These are phyloP conservation scores for Trichosanthes cucumerina DNA, from an alignment of 306 rosid genomes.

Conservation along the genomic window DNA sequence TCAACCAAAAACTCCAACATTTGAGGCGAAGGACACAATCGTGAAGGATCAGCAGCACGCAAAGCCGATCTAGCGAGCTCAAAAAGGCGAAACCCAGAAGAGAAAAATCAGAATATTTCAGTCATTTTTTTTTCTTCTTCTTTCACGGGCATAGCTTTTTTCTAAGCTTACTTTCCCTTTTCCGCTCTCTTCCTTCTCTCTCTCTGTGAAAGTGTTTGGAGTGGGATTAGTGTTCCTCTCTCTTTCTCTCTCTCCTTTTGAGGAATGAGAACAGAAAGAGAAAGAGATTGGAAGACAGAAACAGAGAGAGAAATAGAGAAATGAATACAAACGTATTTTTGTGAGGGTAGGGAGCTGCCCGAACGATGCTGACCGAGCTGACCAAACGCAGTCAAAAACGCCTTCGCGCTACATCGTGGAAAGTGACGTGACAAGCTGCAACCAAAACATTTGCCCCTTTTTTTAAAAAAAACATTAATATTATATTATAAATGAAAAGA, in stretches of 20 bases:
- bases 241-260: conserved; percentile 12
- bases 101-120: conserved; percentile 25
- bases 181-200: conserved; percentile 17
- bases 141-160: conserved; percentile 15
- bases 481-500: not conserved
- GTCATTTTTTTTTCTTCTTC: not conserved
- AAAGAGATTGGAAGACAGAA: not conserved
- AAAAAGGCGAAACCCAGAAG: conserved; percentile 16
- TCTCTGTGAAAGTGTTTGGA: conserved; percentile 25
- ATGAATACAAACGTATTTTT: conserved; percentile 4
- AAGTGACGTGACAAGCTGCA: conserved; percentile 71
- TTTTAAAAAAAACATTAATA: not conserved
- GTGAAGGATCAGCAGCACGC: conserved; percentile 18
- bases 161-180: conserved; percentile 15
- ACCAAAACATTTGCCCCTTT: not conserved
- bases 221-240: conserved; percentile 22
- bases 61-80: conserved; percentile 47
- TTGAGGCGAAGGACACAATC: conserved; percentile 16
- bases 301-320: not conserved
- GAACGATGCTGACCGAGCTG: conserved; percentile 74
- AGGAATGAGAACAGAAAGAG: conserved; percentile 9
- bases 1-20: conserved; percentile 42
- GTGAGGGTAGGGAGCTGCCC: conserved; percentile 41
- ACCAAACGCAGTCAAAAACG: conserved; percentile 77
- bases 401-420: conserved; percentile 69